These are phyloP conservation scores for Aspergillus bertholletiae DNA, from an alignment of 495 filamentous ascomycete species.

Conservation along the genomic window DNA sequence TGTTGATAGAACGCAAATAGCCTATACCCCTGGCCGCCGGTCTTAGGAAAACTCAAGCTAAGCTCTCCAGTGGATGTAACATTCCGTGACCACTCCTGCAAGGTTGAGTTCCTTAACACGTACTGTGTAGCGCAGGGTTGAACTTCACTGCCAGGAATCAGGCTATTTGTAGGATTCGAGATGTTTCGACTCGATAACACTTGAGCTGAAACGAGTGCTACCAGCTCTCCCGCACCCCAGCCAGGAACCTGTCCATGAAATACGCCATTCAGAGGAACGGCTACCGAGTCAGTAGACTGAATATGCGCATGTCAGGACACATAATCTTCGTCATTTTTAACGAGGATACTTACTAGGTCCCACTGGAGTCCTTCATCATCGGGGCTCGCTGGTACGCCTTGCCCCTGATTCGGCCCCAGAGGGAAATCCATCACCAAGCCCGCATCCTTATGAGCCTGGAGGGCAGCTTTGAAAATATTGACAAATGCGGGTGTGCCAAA, in stretches of 20 bases:
- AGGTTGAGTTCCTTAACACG: slow-evolving; percentile 10
- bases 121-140: slow-evolving; percentile 8
- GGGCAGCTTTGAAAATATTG: slow-evolving; percentile 30
- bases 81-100: slow-evolving; percentile 13
- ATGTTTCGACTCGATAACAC: slow-evolving; percentile 18
- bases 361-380: slow-evolving; percentile 31
- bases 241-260: slow-evolving; percentile 33
- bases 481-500: slow-evolving; percentile 44
- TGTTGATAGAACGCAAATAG: slow-evolving; percentile 39
- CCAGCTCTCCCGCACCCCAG: slow-evolving; percentile 34
- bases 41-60: slow-evolving; percentile 6
- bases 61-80: slow-evolving; percentile 17
- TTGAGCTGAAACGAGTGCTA: slow-evolving; percentile 27
- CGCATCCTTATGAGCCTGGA: slow-evolving; percentile 34
- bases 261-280: slow-evolving; percentile 17
- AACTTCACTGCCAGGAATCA: slow-evolving; percentile 2
- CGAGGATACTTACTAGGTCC: slow-evolving; percentile 30
- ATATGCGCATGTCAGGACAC: background rate
- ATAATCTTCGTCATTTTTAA: background rate
- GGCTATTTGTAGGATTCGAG: background rate
- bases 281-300: slow-evolving; percentile 20
- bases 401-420: slow-evolving; percentile 45
- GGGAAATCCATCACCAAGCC: slow-evolving; percentile 46
- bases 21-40: slow-evolving; percentile 10
- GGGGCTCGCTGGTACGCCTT: slow-evolving; percentile 41